Conservation (phyloP, 1,284 basidiomycete species). For the Erythrobasidium hasegawianum region DNA sequence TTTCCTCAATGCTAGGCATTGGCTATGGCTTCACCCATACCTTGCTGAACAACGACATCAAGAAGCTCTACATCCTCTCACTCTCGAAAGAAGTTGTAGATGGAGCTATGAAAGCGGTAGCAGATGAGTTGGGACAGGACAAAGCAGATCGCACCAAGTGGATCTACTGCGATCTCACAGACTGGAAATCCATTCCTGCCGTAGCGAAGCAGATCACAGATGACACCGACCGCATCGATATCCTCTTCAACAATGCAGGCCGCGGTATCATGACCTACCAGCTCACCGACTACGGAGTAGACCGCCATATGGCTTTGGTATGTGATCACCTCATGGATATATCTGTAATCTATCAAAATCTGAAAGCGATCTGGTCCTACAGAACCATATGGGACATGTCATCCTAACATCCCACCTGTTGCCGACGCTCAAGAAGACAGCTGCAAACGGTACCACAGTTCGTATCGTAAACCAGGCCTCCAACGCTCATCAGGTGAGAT, state of each 20-base stretch:
- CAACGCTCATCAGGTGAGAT: conserved; percentile 34
- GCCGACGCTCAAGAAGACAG: conserved; percentile 31
- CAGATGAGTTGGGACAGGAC: conserved; percentile 29
- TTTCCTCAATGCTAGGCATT: not conserved
- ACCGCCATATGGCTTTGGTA: conserved; percentile 28
- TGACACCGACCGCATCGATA: conserved; percentile 31
- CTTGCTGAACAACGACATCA: conserved; percentile 23
- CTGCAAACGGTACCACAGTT: conserved; percentile 17
- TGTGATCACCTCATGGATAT: no score
- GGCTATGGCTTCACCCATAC: conserved; percentile 30
- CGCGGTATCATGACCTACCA: conserved; percentile 36
- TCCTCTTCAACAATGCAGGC: conserved; percentile 33
- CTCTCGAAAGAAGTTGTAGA: conserved; percentile 26
- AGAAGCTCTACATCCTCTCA: conserved; percentile 32
- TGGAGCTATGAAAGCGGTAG: conserved; percentile 24
- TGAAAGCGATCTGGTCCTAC: no score
- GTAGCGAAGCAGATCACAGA: conserved; percentile 33
- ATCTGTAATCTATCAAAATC: no score
- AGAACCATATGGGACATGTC: conserved; percentile 35
- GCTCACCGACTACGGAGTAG: conserved; percentile 26
- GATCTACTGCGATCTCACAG: conserved; percentile 25
- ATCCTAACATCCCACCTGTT: conserved; percentile 28
- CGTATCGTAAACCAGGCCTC: conserved; percentile 24
- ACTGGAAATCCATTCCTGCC: conserved; percentile 29
- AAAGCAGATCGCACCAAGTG: conserved; percentile 30